Evolutionary conservation across 352 stramenopile species (phyloP), one percentile per base, ranked within the genome.

Genomic region (Pythium coloratum): DNA sequence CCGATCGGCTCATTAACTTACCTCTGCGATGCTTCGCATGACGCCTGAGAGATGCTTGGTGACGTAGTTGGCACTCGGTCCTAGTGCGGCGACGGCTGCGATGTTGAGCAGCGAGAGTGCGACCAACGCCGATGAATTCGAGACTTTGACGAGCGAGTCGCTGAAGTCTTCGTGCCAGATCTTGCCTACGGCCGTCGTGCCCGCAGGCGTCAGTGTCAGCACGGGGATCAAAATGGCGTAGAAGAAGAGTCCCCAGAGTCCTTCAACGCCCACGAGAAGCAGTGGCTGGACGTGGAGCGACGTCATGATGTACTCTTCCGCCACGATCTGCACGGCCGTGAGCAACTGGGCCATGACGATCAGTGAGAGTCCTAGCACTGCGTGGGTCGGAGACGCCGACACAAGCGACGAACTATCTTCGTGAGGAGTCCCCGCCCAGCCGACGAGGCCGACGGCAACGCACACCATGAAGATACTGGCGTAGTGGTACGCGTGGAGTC

Each of bases 271-370:
- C 47, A 96, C 89, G 50, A 95, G 77, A 68, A 93, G 75, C 77
- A 96, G 86, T 24, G 88, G 86, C 58, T 78, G 90, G 53, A 96
- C 82, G 66, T 92, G 85, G 30, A 94, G 73, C 30, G 73, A 67
- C 28, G 86, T 72, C 74, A 96, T 89, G 75, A 95, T 91, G 74
- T 91, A 84, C 73, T 97, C 90, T 66, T 97, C 90, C 10, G 96
- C 85, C 24, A 96, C 83, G 62, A 97, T 96, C 75, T 97, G 90
- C 56, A 91, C 64, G 44, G 90, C 90, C 30, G 82, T 90, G 67
- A 96, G 68, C 57, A 95, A 70, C 68, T 97, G 90, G 10, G 88
- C 76, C 2, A 76, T 65, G 42, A 96, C 82, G 63, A 96, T 91
- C 59, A 96, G 88, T 51, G 59, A 61, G 44, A 94, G 79, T 0